Conservation (phyloP, 1,284 basidiomycete genomes). For the Trametes versicolor region DNA sequence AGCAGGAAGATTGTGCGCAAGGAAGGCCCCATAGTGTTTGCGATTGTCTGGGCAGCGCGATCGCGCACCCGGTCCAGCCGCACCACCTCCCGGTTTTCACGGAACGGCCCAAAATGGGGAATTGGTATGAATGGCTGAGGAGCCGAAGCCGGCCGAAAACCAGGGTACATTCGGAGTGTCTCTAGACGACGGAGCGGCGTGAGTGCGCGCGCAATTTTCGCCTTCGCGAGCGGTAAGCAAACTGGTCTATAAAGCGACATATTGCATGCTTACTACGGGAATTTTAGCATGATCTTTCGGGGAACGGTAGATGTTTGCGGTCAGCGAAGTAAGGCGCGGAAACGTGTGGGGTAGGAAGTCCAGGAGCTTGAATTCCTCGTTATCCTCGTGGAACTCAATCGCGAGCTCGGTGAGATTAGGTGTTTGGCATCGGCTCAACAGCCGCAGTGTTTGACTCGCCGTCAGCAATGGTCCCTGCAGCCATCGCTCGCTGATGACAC, state of each 20-base stretch:
- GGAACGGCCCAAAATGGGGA: no score
- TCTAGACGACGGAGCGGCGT: background rate
- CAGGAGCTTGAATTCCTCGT: background rate
- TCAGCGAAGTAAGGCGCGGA: background rate
- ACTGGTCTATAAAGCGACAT: background rate
- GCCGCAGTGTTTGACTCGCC: background rate
- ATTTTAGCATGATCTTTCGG: background rate
- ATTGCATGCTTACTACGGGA: background rate
- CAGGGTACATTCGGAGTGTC: background rate
- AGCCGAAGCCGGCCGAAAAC: background rate
- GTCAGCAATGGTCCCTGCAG: background rate
- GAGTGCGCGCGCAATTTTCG: background rate
- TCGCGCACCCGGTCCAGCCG: background rate
- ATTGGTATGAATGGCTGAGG: background rate
- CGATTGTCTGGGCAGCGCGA: background rate
- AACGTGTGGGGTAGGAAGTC: background rate
- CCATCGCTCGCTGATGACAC: background rate
- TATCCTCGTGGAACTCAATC: background rate
- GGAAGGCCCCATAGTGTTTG: background rate
- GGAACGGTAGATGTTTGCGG: background rate
- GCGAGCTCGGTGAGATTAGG: background rate
- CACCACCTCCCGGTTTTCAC: no score
- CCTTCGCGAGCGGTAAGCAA: background rate
- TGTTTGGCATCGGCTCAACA: background rate
- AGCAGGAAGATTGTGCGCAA: background rate